phyloP scores from a whole-genome alignment of 495 filamentous ascomycete genomes.

The Trichoderma gamsii region DNA sequence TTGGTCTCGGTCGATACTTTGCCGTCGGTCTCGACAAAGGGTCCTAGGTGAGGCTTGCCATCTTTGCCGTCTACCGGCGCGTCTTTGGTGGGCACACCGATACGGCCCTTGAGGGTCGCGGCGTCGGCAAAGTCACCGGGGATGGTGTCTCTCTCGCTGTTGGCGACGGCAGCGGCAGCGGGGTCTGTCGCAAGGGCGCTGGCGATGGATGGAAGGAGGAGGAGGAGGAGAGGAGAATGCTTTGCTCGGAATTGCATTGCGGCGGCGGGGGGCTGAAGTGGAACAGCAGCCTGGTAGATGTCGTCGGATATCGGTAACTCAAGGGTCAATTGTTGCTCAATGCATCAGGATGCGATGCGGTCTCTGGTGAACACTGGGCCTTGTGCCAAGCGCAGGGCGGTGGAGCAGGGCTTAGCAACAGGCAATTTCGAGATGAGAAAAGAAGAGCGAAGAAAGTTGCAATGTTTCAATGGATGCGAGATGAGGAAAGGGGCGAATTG shows the following conservation, averaged over 20 bases:
- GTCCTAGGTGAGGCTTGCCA: constrained; percentile 89
- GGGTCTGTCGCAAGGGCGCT: constrained; percentile 28
- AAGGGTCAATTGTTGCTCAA: background rate
- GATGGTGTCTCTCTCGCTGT: constrained; percentile 15
- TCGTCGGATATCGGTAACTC: background rate
- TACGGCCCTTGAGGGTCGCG: constrained; percentile 32
- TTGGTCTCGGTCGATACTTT: constrained; percentile 30
- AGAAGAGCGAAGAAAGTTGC: background rate
- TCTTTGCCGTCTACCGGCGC: constrained; percentile 93
- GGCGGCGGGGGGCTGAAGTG: background rate
- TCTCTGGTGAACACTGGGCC: background rate
- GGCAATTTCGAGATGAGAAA: background rate
- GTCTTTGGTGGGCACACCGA: constrained; percentile 65
- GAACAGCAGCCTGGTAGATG: background rate
- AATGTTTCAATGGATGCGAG: background rate
- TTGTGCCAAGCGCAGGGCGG: background rate
- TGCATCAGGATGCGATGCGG: background rate
- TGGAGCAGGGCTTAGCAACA: background rate
- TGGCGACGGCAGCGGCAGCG: constrained; percentile 14
- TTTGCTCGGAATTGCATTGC: constrained; percentile 39
- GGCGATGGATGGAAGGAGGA: constrained; percentile 41
- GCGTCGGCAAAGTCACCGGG: constrained; percentile 19
- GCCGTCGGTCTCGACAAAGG: constrained; percentile 66
- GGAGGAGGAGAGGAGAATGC: constrained; percentile 36
- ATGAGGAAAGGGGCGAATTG: constrained; percentile 2